Conservation (phyloP, 2,329 filamentous ascomycete genomes). For the Eutypa lata region DNA sequence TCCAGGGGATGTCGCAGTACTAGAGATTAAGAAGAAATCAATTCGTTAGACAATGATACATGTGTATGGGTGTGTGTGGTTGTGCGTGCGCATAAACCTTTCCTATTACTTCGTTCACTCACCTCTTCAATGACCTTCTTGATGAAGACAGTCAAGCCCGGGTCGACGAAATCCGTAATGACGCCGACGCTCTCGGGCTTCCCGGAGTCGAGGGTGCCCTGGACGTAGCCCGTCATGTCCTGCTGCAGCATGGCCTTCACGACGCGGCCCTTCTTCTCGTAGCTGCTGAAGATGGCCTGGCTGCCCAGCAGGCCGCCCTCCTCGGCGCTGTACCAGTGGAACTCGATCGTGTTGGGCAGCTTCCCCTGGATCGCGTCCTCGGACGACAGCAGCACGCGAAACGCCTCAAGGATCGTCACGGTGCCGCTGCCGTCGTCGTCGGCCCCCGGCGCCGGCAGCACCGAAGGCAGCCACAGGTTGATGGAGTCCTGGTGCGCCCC, state of each 20-base stretch:
- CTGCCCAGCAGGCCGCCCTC: slow-evolving; percentile 67
- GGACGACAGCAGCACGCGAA: slow-evolving; percentile 76
- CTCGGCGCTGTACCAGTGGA: slow-evolving; percentile 85
- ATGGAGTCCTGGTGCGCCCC: slow-evolving; percentile 95
- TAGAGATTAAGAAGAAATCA: no score
- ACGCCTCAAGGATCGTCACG: slow-evolving; percentile 89
- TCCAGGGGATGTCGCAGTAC: slow-evolving; percentile 86
- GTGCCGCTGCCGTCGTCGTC: slow-evolving; percentile 93
- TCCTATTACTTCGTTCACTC: no score
- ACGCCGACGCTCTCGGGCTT: slow-evolving; percentile 84
- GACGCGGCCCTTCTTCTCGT: slow-evolving; percentile 68
- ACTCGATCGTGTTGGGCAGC: slow-evolving; percentile 84
- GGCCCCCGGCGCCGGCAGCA: slow-evolving; percentile 85
- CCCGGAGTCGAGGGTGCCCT: slow-evolving; percentile 78
- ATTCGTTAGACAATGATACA: no score
- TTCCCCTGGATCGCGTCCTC: slow-evolving; percentile 67
- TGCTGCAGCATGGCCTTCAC: slow-evolving; percentile 98
- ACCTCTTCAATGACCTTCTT: slow-evolving; percentile 74
- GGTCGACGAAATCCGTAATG: slow-evolving; percentile 87
- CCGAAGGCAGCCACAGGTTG: slow-evolving; percentile 82
- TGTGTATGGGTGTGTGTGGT: no score
- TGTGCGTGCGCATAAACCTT: no score
- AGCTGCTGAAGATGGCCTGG: slow-evolving; percentile 82
- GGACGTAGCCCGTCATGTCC: slow-evolving; percentile 92
- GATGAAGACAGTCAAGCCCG: slow-evolving; percentile 81